Percentiles rank a stretch among this genome's conserved stretches.
phyloP scores from a whole-genome alignment of 192 early-diverging fungal species.

The Coemansia sp. region DNA sequence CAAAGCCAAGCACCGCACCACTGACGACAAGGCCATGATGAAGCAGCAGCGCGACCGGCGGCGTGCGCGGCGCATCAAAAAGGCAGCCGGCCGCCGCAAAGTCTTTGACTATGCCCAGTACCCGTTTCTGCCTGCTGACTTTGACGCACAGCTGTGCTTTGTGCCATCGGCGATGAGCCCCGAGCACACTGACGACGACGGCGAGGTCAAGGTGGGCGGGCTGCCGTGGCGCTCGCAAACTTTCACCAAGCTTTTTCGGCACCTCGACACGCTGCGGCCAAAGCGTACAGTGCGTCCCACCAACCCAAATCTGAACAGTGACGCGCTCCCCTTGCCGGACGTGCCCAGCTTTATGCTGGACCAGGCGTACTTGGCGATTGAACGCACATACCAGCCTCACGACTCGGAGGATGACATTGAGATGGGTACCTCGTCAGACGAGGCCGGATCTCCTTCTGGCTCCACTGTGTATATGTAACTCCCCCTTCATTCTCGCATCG shows the following conservation, averaged over 20 bases:
- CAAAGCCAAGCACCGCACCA: conserved; percentile 48
- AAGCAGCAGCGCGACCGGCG: conserved; percentile 51
- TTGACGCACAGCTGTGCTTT: conserved; percentile 30
- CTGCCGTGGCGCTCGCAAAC: conserved; percentile 35
- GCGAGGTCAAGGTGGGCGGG: conserved; percentile 43
- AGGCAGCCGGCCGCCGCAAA: conserved; percentile 39
- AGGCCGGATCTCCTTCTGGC: neutral
- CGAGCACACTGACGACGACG: conserved; percentile 48
- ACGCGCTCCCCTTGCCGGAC: conserved; percentile 23
- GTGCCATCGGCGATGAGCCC: conserved; percentile 44
- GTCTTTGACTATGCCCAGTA: conserved; percentile 41
- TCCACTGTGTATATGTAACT: neutral
- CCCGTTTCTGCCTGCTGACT: conserved; percentile 34
- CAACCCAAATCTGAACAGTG: conserved; percentile 22
- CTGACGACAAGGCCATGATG: conserved; percentile 47
- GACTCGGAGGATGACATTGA: conserved; percentile 41
- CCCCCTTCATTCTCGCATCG: neutral
- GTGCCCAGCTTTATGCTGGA: conserved; percentile 38
- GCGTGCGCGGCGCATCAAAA: conserved; percentile 41
- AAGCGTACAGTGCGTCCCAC: conserved; percentile 43
- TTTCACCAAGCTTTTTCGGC: conserved; percentile 35
- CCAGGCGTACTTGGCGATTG: conserved; percentile 19
- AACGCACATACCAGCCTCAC: conserved; percentile 15
- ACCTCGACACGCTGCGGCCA: conserved; percentile 43
- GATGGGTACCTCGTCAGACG: conserved; percentile 37